Conservation (phyloP, 345 rosid genomes). For the Rhizophora apiculata region DNA sequence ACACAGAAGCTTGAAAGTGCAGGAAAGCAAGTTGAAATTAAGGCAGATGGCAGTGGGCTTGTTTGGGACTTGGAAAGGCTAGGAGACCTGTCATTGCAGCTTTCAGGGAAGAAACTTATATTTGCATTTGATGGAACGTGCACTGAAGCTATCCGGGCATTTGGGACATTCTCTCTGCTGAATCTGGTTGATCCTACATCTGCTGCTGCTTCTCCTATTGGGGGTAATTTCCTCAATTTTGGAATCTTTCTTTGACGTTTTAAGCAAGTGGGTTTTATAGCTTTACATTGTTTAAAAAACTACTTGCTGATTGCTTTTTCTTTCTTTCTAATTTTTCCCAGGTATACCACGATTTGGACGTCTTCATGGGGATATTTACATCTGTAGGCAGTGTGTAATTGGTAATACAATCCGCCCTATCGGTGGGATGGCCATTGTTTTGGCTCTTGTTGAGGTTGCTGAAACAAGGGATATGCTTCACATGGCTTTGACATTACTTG, state of each 20-base stretch:
- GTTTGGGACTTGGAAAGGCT: slow-evolving; percentile 98
- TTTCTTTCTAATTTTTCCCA: slow-evolving; percentile 16
- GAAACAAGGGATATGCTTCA: slow-evolving; percentile 95
- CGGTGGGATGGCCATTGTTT: slow-evolving; percentile 85
- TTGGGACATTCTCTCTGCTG: slow-evolving; percentile 79
- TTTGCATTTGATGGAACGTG: slow-evolving; percentile 98
- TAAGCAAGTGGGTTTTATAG: background rate
- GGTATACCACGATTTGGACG: slow-evolving; percentile 99
- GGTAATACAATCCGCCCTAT: slow-evolving; percentile 87
- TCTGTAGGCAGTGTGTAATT: slow-evolving; percentile 84
- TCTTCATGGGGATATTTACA: slow-evolving; percentile 71
- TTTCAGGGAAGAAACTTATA: slow-evolving; percentile 93
- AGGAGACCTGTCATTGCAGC: slow-evolving; percentile 79
- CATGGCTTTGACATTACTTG: slow-evolving; percentile 86
- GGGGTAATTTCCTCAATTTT: slow-evolving; percentile 49
- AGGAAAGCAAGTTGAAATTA: slow-evolving; percentile 69
- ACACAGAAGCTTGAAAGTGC: slow-evolving; percentile 63
- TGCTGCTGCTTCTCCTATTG: slow-evolving; percentile 98
- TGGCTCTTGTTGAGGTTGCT: slow-evolving; percentile 92
- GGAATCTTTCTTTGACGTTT: background rate
- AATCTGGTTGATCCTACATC: slow-evolving; percentile 98
- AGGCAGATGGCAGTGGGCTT: slow-evolving; percentile 96
- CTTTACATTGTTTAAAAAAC: background rate
- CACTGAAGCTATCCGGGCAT: slow-evolving; percentile 69
- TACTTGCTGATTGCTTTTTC: slow-evolving; percentile 10